Evolutionary conservation across 371 early-diverging fungal species (phyloP), one percentile per base, ranked within the genome.

Genomic region (Nosema muscidifuracis): DNA sequence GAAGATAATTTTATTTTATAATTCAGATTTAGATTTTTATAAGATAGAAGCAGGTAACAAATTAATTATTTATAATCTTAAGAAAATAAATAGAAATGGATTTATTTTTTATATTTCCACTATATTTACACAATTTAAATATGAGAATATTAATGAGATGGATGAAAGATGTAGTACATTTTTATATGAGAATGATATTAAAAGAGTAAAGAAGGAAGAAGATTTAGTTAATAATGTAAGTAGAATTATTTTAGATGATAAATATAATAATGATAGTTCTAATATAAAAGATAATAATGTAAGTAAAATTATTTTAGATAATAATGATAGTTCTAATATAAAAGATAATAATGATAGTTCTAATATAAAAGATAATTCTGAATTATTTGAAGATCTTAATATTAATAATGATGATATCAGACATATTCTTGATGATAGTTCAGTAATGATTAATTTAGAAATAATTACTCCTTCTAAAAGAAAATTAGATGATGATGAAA

Each of bases 51-150:
- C 60, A 26, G 77, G 77, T 0, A 60, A 60, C 9, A 28, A 57
- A 13, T 56, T 82, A 24, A 63, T 66, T 34, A 66, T 82, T 18
- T 18, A 57, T 16, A 77, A 82, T 36, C 51, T 82, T 18, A 31
- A 80, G 47, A 42, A 53, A 44, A 55, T 73, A 28, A 24, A 30
- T 10, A 57, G 80, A 18, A 72, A 67, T 16, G 44, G 57, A 12
- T 68, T 64, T 60, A 71, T 31, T 16, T 74, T 78, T 44, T 80
- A 75, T 51, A 38, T 82, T 22, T 82, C 82, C 34, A 76, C 82
- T 15, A 71, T 82, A 7, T 82, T 76, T 58, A 82, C 82, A 50
- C 76, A 78, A 58, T 40, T 77, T 28, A 47, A 66, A 47, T 55
- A 60, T 26, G 43, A 24, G 0, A 33, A 53, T 30, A 34, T 53